phyloP scores from a whole-genome alignment of 1,139 yeast genomes.

The Hansenula sp. region DNA sequence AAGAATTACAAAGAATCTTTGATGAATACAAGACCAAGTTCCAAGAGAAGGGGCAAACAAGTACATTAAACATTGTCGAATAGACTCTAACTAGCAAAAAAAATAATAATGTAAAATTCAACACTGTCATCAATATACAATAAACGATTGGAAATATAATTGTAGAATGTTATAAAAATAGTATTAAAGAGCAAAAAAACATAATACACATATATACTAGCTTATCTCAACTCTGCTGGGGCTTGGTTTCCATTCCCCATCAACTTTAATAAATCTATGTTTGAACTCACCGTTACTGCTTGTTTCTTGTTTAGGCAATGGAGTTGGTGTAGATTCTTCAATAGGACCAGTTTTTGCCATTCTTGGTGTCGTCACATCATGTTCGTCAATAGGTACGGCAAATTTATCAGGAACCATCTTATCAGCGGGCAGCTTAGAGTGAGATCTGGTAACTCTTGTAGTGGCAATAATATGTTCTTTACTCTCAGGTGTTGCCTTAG shows the following conservation, averaged over 20 bases:
- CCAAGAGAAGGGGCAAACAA: constrained; percentile 40
- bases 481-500: neutral
- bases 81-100: neutral
- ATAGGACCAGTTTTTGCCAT: neutral
- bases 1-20: constrained; percentile 60
- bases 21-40: constrained; percentile 64
- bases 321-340: neutral
- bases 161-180: too few species aligned
- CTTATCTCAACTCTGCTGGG: neutral
- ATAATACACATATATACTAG: neutral
- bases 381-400: neutral
- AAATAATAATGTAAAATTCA: too few species aligned
- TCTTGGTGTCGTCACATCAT: neutral
- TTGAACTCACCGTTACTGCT: neutral
- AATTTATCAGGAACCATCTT: constrained; percentile 10
- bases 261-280: neutral
- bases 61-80: constrained; percentile 42
- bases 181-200: too few species aligned
- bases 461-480: neutral
- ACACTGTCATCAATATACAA: too few species aligned
- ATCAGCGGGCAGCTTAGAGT: constrained; percentile 4
- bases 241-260: neutral
- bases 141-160: too few species aligned
- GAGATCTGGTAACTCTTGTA: constrained; percentile 14
- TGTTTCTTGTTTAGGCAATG: neutral